Evolutionary conservation across 2,329 filamentous ascomycete species (phyloP), one percentile per base, ranked within the genome.

Genomic region (Fusarium sacchari): DNA sequence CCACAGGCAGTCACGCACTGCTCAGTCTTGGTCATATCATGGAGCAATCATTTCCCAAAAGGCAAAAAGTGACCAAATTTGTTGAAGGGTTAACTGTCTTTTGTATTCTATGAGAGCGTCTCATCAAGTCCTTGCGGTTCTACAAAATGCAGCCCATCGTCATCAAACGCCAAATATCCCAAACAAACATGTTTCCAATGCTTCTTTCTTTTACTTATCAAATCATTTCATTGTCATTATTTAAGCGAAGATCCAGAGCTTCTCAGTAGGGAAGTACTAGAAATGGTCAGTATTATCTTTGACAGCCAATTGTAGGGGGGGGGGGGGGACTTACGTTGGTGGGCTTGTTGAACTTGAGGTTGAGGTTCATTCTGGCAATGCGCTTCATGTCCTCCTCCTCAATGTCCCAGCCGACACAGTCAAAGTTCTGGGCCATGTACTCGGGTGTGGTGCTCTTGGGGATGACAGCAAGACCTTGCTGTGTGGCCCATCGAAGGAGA

Each of bases 401-500:
- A 39, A 95, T 84, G 77, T 94, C 88, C 80, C 93, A 95, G 71
- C 83, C 84, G 72, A 85, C 88, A 71, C 90, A 89, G 75, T 91
- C 88, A 73, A 95, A 83, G 84, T 94, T 94, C 85, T 92, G 86
- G 66, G 84, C 81, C 81, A 94, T 87, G 74, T 85, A 74, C 28
- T 80, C 85, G 71, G 73, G 79, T 74, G 82, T 87, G 83, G 82
- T 92, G 72, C 88, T 92, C 89, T 96, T 96, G 76, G 93, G 94
- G 77, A 96, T 96, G 77, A 96, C 92, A 53, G 93, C 93, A 64
- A 96, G 86, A 37, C 90, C 91, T 57, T 93, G 88, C 87, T 97
- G 94, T 22, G 94, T 97, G 28, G 94, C 90, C 95, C 95, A 97
- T 77, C 94, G 89, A 75, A 97, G 87, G 69, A 97, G 88, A 34